Percentiles rank a stretch among this genome's conserved stretches.
Evolutionary conservation across 192 early-diverging fungal genomes (phyloP).

Genomic region (Gaertneriomyces semiglobifer): DNA sequence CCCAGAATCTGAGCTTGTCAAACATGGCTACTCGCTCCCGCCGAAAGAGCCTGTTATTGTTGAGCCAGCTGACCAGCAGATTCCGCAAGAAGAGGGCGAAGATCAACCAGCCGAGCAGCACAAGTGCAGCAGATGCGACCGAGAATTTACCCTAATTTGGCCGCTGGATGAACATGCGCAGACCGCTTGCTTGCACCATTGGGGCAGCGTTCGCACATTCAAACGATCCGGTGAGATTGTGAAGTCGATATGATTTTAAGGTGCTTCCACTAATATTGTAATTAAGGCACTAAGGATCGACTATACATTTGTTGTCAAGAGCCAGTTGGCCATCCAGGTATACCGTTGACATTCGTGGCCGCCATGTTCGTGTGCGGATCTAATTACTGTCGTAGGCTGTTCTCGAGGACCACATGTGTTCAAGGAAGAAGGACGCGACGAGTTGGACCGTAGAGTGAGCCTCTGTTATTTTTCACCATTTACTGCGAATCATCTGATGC

Average conservation of each 20-base stretch:
- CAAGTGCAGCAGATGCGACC: constrained; percentile 51
- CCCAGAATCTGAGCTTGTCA: constrained; percentile 24
- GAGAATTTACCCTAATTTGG: constrained; percentile 40
- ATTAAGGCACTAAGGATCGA: constrained; percentile 38
- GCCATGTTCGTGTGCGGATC: background rate
- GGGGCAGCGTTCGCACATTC: constrained; percentile 27
- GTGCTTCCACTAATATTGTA: background rate
- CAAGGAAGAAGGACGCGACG: constrained; percentile 48
- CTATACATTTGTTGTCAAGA: constrained; percentile 51
- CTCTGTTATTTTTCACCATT: background rate
- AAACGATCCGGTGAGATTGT: constrained; percentile 24
- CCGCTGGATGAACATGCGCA: constrained; percentile 37
- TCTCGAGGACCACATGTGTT: constrained; percentile 62
- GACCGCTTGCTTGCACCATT: constrained; percentile 48
- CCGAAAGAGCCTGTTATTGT: background rate
- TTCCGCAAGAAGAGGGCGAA: constrained; percentile 1
- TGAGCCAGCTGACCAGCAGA: background rate
- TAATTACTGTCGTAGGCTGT: constrained; percentile 42
- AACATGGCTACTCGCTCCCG: constrained; percentile 43
- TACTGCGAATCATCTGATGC: background rate
- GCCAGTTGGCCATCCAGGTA: background rate
- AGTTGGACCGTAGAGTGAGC: constrained; percentile 44
- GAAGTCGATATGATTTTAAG: background rate
- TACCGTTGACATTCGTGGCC: background rate
- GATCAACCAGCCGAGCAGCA: constrained; percentile 3